These are phyloP conservation scores for Amniculicola lignicola DNA, from an alignment of 495 filamentous ascomycete genomes.

Conservation along the genomic window DNA sequence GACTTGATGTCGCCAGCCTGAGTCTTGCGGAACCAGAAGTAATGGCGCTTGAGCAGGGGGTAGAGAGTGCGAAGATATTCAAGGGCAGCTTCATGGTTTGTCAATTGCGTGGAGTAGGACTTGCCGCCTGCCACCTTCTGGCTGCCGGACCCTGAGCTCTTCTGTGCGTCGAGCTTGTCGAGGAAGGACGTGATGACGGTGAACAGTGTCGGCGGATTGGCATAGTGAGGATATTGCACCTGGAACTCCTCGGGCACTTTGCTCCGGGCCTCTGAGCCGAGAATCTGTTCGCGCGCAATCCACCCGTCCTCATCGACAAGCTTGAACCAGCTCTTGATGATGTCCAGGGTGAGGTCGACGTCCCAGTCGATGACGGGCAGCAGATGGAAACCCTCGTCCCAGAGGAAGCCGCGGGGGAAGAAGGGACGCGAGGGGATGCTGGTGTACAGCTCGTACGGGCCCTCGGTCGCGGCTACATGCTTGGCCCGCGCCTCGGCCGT, in stretches of 20 bases:
- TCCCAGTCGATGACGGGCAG: constrained; percentile 93
- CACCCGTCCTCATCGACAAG: constrained; percentile 96
- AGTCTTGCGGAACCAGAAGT: constrained; percentile 89
- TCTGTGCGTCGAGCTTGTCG: constrained; percentile 57
- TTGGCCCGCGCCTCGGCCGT: constrained; percentile 69
- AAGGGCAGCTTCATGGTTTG: constrained; percentile 63
- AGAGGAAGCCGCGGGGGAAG: constrained; percentile 93
- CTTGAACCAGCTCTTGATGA: constrained; percentile 93
- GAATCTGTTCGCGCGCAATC: constrained; percentile 96
- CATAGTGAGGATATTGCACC: constrained; percentile 94
- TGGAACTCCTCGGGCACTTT: constrained; percentile 97
- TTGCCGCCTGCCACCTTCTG: constrained; percentile 36
- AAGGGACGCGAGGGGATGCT: constrained; percentile 92
- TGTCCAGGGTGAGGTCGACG: constrained; percentile 80
- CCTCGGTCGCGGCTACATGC: constrained; percentile 65
- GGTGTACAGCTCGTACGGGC: constrained; percentile 85
- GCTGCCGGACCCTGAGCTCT: constrained; percentile 10
- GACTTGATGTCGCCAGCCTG: constrained; percentile 85
- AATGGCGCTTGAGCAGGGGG: constrained; percentile 87
- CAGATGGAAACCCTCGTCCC: constrained; percentile 97
- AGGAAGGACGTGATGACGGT: constrained; percentile 80
- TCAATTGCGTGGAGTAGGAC: constrained; percentile 58
- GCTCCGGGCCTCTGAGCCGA: constrained; percentile 88
- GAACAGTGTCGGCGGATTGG: constrained; percentile 96
- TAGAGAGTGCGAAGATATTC: constrained; percentile 79